phyloP scores from a whole-genome alignment of 106 monocot species.

The Dioscorea zingiberensis region DNA sequence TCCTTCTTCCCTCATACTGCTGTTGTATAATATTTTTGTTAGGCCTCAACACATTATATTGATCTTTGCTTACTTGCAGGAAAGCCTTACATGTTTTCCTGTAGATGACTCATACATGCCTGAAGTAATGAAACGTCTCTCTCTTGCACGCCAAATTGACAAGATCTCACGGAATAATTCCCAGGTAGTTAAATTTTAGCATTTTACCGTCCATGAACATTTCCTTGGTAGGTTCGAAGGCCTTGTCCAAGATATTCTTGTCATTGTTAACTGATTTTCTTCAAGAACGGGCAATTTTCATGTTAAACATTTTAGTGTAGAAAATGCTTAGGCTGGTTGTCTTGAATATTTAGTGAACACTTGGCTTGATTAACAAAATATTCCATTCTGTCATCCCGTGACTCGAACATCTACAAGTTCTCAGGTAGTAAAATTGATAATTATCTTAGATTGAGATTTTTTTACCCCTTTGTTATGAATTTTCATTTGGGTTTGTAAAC shows the following conservation, averaged over 20 bases:
- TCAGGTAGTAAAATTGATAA: too few relatives aligned
- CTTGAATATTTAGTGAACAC: too few relatives aligned
- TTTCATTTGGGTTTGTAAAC: too few relatives aligned
- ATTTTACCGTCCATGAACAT: neutral
- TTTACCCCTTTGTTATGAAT: too few relatives aligned
- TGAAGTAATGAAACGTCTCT: slow-evolving; percentile 53
- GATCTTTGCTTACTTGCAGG: slow-evolving; percentile 27
- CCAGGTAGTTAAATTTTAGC: neutral
- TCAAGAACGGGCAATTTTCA: slow-evolving; percentile 82
- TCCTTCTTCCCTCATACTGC: neutral
- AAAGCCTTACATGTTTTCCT: slow-evolving; percentile 54
- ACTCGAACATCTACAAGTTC: too few relatives aligned
- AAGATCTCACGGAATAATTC: slow-evolving; percentile 40
- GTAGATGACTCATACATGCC: slow-evolving; percentile 59
- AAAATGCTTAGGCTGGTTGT: slow-evolving; percentile 33
- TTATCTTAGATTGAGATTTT: too few relatives aligned
- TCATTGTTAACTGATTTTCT: slow-evolving; percentile 73
- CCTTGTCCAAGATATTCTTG: slow-evolving; percentile 94
- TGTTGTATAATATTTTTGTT: neutral
- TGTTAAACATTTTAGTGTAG: slow-evolving; percentile 16
- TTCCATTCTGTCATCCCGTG: too few relatives aligned
- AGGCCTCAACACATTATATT: neutral
- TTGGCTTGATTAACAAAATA: too few relatives aligned
- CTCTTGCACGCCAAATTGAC: slow-evolving; percentile 67
- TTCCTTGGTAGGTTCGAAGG: slow-evolving; percentile 61